A percentile compares a stretch with the other conserved stretches of the same genome.
These are phyloP conservation scores for Leishmania martiniquensis DNA, from an alignment of 208 protist genomes.

Conservation along the genomic window DNA sequence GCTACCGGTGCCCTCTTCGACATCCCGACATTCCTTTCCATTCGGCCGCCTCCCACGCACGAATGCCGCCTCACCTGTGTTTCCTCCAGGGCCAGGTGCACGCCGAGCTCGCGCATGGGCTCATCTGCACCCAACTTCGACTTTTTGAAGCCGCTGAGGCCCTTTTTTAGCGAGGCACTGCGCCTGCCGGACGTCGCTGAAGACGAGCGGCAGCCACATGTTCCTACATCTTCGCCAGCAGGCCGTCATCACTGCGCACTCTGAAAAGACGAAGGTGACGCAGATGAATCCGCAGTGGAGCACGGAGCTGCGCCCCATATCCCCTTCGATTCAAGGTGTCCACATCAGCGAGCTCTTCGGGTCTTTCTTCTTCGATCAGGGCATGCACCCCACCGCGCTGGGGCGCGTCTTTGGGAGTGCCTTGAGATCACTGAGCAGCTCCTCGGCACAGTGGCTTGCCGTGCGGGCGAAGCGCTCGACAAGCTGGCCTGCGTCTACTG, in stretches of 20 bases:
- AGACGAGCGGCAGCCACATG: constrained; percentile 19
- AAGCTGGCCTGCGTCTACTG: constrained; percentile 63
- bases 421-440: constrained; percentile 45
- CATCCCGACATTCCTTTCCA: constrained; percentile 32
- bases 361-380: constrained; percentile 43
- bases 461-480: constrained; percentile 50
- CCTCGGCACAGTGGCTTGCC: constrained; percentile 35
- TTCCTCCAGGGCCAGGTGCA: constrained; percentile 26
- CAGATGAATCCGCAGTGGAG: constrained; percentile 44
- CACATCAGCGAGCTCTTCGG: constrained; percentile 50
- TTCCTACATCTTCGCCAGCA: constrained; percentile 34
- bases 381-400: constrained; percentile 39
- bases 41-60: background rate
- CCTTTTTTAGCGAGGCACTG: constrained; percentile 30
- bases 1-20: constrained; percentile 28
- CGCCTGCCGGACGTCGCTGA: constrained; percentile 33
- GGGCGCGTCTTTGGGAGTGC: constrained; percentile 47
- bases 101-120: constrained; percentile 20
- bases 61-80: constrained; percentile 27
- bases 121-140: constrained; percentile 21
- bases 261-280: constrained; percentile 25
- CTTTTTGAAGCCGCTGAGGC: constrained; percentile 32
- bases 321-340: constrained; percentile 33
- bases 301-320: constrained; percentile 26
- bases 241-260: constrained; percentile 37